These are phyloP conservation scores for Trametes elegans DNA, from an alignment of 768 basidiomycete genomes.

Conservation along the genomic window DNA sequence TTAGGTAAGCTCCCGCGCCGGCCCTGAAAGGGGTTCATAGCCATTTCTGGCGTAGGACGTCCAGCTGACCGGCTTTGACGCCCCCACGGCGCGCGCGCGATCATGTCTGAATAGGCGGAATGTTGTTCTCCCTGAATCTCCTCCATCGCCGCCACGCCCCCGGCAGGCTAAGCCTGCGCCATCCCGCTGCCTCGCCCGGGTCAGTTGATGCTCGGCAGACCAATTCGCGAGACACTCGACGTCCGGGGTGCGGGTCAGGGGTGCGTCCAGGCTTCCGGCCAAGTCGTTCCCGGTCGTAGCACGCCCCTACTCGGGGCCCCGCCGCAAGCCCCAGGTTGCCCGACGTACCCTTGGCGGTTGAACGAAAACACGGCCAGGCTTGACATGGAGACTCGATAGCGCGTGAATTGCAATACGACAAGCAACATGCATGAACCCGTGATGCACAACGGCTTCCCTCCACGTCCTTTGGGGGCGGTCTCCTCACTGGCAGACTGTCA, in stretches of 20 bases:
- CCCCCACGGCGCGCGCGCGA: constrained; percentile 10
- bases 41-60: constrained; percentile 8
- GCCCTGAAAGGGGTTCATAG: not conserved
- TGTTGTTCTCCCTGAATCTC: not conserved
- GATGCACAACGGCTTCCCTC: not conserved
- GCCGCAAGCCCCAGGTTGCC: not conserved
- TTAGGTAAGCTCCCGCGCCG: constrained; percentile 6
- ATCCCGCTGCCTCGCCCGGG: constrained; percentile 1
- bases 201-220: constrained; percentile 7
- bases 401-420: not conserved
- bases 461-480: too few species aligned
- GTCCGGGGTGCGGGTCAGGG: constrained; percentile 1
- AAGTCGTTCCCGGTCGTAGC: not conserved
- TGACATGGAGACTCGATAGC: not conserved
- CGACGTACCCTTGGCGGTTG: not conserved
- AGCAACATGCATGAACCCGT: not conserved
- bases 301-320: constrained; percentile 3
- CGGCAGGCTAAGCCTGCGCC: constrained; percentile 4
- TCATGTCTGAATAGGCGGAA: constrained; percentile 1
- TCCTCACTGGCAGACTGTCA: too few species aligned
- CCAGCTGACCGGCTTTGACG: constrained; percentile 9
- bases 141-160: constrained; percentile 4
- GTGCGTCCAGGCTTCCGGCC: not conserved
- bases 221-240: not conserved
- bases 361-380: not conserved